Percentiles rank a stretch among this genome's conserved stretches.
Conservation (phyloP, 208 protist genomes). For the Angomonas ambiguus region DNA sequence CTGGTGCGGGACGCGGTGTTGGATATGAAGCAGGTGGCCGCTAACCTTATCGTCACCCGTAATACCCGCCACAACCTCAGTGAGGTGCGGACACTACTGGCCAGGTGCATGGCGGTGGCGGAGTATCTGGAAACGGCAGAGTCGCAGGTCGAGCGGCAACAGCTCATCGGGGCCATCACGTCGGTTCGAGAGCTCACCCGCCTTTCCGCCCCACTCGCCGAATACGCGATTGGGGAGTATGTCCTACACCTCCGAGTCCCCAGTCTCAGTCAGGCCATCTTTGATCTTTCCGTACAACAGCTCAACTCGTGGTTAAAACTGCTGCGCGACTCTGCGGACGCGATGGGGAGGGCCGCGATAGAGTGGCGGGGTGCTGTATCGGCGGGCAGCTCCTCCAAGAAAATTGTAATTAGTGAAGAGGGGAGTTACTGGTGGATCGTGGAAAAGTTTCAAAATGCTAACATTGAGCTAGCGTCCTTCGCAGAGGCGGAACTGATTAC, state of each 20-base stretch:
- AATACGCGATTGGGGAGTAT: slow-evolving; percentile 83
- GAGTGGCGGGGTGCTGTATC: slow-evolving; percentile 56
- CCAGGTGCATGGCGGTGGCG: slow-evolving; percentile 44
- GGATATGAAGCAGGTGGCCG: slow-evolving; percentile 70
- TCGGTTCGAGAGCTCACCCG: slow-evolving; percentile 70
- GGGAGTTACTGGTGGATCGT: slow-evolving; percentile 71
- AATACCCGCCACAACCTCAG: slow-evolving; percentile 61
- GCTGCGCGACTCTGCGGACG: slow-evolving; percentile 56
- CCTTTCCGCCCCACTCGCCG: slow-evolving; percentile 54
- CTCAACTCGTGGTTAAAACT: slow-evolving; percentile 79
- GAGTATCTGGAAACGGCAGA: slow-evolving; percentile 84
- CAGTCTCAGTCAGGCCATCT: slow-evolving; percentile 50
- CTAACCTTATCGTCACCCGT: slow-evolving; percentile 54
- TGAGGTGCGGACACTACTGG: slow-evolving; percentile 49
- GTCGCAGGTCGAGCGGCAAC: slow-evolving; percentile 51
- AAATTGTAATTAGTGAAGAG: slow-evolving; percentile 34
- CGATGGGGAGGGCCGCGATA: slow-evolving; percentile 60
- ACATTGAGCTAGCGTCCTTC: slow-evolving; percentile 49
- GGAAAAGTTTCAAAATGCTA: slow-evolving; percentile 43
- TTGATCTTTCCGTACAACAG: slow-evolving; percentile 67
- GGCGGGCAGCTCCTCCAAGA: slow-evolving; percentile 41
- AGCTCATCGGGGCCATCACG: slow-evolving; percentile 70
- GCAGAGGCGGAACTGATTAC: slow-evolving; percentile 40
- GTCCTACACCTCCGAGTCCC: slow-evolving; percentile 78
- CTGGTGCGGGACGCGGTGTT: slow-evolving; percentile 66